Evolutionary conservation across 23 red algal species (phyloP), one percentile per base, ranked within the genome.

Genomic region (Pyropia yezoensis): DNA sequence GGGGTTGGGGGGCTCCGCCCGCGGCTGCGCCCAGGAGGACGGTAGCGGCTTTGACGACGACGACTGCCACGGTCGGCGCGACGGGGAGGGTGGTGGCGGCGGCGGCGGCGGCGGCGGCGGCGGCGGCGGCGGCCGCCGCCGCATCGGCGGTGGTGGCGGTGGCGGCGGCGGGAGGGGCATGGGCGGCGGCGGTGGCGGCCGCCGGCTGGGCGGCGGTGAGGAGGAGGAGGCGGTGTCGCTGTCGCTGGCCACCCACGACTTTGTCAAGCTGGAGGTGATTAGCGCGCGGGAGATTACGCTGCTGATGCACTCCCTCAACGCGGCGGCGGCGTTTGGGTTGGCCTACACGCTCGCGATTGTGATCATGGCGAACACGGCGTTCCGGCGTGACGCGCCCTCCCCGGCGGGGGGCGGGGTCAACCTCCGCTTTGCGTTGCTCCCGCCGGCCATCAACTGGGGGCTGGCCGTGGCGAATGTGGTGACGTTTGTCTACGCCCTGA

Each of bases 241-340:
- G 30, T 66, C 67, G 60, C 49, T 84, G 22, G 74, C 65, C 39
- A 57, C 59, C 0, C 72, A 69, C 49, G 56, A 49, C 26, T 88
- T 73, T 50, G 75, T 70, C 33, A 76, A 77, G 64, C 51, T 88
- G 16, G 83, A 88, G 66, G 63, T 74, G 15, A 78, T 88, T 69
- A 52, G 49, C 28, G 83, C 73, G 13, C 53, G 73, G 26, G 71
- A 72, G 33, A 63, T 88, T n/a, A 63, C 63, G 17, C 54, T 66
- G 61, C 34, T 88, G 70, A n/a, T 88, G 29, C 56, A 65, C 32
- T 71, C 63, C 65, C 69, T 74, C 49, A 73, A 88, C 51, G 70
- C 63, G 24, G 58, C 67, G 24, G 65, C 67, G 33, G 14, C 65
- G 32, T 74, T 88, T 53, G 83, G 71, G 52, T 52, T 88, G 24